Percentiles rank a stretch among this genome's conserved stretches.
phyloP scores from a whole-genome alignment of 208 protist species.

The Wallacemonas sp. region DNA sequence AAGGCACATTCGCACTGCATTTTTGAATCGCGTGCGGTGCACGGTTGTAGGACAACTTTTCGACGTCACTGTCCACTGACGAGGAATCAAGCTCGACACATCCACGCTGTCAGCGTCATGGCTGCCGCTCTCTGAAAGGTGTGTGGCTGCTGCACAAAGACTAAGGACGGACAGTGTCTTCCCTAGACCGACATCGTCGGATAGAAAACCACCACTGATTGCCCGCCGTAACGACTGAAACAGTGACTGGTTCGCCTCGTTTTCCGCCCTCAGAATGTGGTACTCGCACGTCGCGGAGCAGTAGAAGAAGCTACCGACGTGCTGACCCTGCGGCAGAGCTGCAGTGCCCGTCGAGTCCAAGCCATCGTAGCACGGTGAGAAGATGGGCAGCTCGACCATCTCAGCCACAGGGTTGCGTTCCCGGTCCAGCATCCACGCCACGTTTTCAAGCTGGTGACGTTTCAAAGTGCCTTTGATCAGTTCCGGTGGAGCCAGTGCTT shows the following conservation, averaged over 20 bases:
- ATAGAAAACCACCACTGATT: constrained; percentile 44
- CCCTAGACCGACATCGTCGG: constrained; percentile 67
- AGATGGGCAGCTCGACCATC: constrained; percentile 29
- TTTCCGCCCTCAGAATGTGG: background rate
- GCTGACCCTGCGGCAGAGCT: background rate
- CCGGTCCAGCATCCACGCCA: constrained; percentile 36
- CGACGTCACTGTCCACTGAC: background rate
- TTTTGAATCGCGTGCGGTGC: background rate
- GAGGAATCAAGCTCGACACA: too few species aligned
- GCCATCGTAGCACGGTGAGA: background rate
- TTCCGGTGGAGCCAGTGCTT: constrained; percentile 18
- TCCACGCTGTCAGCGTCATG: background rate
- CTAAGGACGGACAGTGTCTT: constrained; percentile 62
- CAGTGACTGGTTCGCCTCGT: background rate
- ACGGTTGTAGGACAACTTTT: background rate
- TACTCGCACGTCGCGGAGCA: constrained; percentile 18
- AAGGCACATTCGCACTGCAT: background rate
- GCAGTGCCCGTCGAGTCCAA: background rate
- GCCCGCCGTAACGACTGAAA: background rate
- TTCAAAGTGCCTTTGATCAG: constrained; percentile 36
- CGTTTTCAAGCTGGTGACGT: constrained; percentile 43
- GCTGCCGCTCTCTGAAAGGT: too few species aligned
- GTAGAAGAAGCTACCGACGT: constrained; percentile 29
- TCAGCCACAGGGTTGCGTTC: constrained; percentile 27
- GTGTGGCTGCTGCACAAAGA: constrained; percentile 40